Conservation (phyloP, 805 yeast species). For the Zygosaccharomyces pseudorouxii region DNA sequence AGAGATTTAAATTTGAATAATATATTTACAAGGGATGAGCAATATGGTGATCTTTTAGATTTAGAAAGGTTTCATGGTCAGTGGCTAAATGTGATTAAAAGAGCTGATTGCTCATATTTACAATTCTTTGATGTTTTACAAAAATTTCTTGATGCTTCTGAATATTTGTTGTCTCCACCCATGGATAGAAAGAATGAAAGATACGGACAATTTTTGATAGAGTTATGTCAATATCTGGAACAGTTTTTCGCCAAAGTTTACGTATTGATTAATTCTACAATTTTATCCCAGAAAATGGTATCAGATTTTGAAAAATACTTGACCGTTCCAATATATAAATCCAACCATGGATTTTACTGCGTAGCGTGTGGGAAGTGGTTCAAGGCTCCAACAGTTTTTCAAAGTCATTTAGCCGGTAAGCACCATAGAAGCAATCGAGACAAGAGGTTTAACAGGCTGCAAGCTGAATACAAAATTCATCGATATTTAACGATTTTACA, state of each 20-base stretch:
- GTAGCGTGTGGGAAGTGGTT: constrained; percentile 58
- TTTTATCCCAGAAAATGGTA: constrained; percentile 8
- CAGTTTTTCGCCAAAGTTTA: constrained; percentile 44
- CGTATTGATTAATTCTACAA: constrained; percentile 45
- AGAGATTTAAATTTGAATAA: constrained; percentile 44
- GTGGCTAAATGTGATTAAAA: constrained; percentile 46
- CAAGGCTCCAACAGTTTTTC: constrained; percentile 58
- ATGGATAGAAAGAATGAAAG: constrained; percentile 30
- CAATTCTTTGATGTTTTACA: constrained; percentile 48
- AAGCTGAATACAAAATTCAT: constrained; percentile 40
- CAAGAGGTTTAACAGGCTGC: constrained; percentile 23
- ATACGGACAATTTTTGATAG: constrained; percentile 44
- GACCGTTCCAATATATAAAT: constrained; percentile 13
- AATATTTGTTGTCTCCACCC: constrained; percentile 25
- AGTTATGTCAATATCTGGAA: constrained; percentile 47
- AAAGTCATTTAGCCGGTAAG: constrained; percentile 68
- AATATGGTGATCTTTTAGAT: constrained; percentile 61
- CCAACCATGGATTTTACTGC: constrained; percentile 46
- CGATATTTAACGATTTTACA: constrained; percentile 38
- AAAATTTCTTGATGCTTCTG: constrained; percentile 35
- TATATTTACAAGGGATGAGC: constrained; percentile 56
- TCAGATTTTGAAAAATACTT: constrained; percentile 21
- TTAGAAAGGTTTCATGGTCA: constrained; percentile 46
- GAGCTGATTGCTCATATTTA: constrained; percentile 40
- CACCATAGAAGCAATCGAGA: constrained; percentile 57